These are phyloP conservation scores for Sphaerobolus stellatus DNA, from an alignment of 1,284 basidiomycete species.

Conservation along the genomic window DNA sequence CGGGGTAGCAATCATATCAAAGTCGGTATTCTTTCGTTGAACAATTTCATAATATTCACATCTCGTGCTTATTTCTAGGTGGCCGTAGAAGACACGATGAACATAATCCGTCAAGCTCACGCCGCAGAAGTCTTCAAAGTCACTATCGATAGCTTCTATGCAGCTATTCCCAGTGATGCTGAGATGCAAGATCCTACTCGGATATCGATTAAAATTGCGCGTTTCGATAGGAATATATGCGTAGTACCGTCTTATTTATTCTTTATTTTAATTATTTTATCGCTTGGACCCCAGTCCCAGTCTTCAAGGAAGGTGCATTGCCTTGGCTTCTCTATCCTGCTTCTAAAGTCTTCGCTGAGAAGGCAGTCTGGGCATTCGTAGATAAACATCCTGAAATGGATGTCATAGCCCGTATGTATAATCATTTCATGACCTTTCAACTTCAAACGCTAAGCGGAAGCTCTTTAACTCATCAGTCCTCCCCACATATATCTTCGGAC, in stretches of 20 bases:
- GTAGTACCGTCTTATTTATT: background rate
- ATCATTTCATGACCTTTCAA: too few species aligned
- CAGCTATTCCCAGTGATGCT: background rate
- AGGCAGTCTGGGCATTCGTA: constrained; percentile 18
- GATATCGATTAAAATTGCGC: background rate
- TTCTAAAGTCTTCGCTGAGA: constrained; percentile 19
- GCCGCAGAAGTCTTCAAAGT: constrained; percentile 4
- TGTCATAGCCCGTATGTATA: constrained; percentile 14
- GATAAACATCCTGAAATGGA: constrained; percentile 13
- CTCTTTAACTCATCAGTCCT: too few species aligned
- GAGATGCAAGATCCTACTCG: background rate
- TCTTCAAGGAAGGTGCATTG: too few species aligned
- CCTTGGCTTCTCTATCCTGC: too few species aligned
- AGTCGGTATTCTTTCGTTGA: background rate
- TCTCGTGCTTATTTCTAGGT: background rate
- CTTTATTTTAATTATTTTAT: background rate
- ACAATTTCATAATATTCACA: background rate
- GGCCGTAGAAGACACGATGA: constrained; percentile 10
- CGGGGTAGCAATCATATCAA: background rate
- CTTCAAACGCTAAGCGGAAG: too few species aligned
- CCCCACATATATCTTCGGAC: too few species aligned
- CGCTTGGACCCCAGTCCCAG: constrained; percentile 2
- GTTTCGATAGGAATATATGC: background rate
- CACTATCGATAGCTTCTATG: constrained; percentile 4
- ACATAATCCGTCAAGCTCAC: constrained; percentile 11